Evolutionary conservation across 495 filamentous ascomycete genomes (phyloP).

Genomic region (Hypoxylon lienhwacheense): DNA sequence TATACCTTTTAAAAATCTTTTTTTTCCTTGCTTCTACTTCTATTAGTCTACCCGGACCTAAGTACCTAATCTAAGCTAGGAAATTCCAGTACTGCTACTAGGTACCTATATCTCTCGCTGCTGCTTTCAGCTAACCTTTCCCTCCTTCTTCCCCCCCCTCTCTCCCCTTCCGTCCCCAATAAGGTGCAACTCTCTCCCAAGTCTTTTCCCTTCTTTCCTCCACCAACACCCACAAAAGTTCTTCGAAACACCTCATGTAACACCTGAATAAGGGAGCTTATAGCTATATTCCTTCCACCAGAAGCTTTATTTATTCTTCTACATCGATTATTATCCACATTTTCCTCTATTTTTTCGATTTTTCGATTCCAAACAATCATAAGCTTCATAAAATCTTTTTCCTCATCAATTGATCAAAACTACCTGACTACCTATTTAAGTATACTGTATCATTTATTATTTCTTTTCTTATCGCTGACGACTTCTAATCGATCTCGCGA

Average conservation of each 20-base stretch:
- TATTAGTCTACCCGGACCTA: conserved; percentile 6
- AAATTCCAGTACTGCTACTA: conserved; percentile 28
- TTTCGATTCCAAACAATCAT: conserved; percentile 16
- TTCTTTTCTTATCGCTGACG: conserved; percentile 44
- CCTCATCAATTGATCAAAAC: conserved; percentile 45
- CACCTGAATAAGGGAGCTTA: conserved; percentile 41
- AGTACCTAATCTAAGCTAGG: conserved; percentile 25
- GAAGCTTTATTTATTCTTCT: conserved; percentile 12
- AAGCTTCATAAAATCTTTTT: conserved; percentile 24
- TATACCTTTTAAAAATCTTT: no score
- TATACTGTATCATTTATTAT: conserved; percentile 27
- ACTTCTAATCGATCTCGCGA: conserved; percentile 43
- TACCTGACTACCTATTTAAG: no score
- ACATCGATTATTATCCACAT: no score
- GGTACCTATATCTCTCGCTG: no score
- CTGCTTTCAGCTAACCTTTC: conserved; percentile 36
- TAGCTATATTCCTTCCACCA: conserved; percentile 38
- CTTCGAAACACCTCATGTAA: conserved; percentile 55
- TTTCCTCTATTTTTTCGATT: no score
- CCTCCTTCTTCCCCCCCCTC: conserved; percentile 36
- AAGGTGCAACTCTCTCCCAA: conserved; percentile 42
- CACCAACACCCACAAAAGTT: conserved; percentile 30
- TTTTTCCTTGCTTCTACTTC: no score
- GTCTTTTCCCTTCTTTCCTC: conserved; percentile 27
- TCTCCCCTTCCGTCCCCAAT: no score